Evolutionary conservation across 352 stramenopile genomes (phyloP), one percentile per base, ranked within the genome.

Genomic region (Globisporangium parvum): DNA sequence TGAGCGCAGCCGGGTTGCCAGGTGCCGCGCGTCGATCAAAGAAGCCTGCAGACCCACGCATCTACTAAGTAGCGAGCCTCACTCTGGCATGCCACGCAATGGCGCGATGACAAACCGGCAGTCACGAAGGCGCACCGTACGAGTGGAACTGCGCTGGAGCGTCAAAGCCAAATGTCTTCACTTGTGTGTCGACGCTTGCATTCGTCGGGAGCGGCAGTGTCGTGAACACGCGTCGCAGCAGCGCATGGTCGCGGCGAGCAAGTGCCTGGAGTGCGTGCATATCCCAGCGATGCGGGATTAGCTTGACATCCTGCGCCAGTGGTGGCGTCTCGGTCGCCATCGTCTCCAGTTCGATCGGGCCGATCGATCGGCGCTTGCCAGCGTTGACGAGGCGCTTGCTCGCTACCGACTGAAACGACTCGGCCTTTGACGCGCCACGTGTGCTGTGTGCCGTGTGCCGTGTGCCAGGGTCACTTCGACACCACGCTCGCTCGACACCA

Each of bases 221-320:
- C 0, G 21, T 60, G 44, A 87, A 82, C 6, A 85, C 57, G 0
- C 78, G 66, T 0, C 12, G 40, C 1, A 88, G 48, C 9, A 85
- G 60, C 23, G 51, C 51, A 9, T 57, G 41, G 40, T 85, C 66
- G 20, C 62, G 53, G 14, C 57, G 69, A 0, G 59, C 42, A 5
- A 87, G 52, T 0, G 78, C 75, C 23, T 85, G 70, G 17, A 87
- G 58, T 0, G 62, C 68, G 33, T 88, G 78, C 72, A 88, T 79
- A 55, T 73, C 67, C 75, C 76, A 87, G 39, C 78, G 74, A 40
- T 81, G 70, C 2, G 37, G 41, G 17, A 83, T 64, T 12, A 88
- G 40, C 57, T 68, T 74, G 5, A 58, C 47, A 0, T 63, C 51
- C n/a, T 39, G 49, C 10, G 33, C 20, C 47, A n/a, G 39, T 5